Evolutionary conservation across 2,329 filamentous ascomycete genomes (phyloP), one percentile per base, ranked within the genome.

Genomic region (Pseudogymnoascus destructans): DNA sequence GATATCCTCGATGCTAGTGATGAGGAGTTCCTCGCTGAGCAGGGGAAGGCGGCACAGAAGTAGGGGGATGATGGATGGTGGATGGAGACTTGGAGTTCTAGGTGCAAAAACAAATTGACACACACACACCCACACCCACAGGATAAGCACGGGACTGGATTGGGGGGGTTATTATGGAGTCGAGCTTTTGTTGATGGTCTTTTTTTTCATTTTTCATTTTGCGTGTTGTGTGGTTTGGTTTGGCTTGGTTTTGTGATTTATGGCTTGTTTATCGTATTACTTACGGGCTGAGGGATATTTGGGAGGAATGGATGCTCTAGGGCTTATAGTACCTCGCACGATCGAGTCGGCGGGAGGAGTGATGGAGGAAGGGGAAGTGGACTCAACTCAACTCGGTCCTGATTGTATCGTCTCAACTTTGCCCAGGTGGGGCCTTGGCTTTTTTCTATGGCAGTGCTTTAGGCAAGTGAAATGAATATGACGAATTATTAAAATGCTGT

Each of bases 1-100:
- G 93, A 98, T 67, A 91, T 97, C 64, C 82, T 97, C 49, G 90
- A 96, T 74, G 92, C 90, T 42, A 95, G 89, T 60, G 92, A 97
- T 64, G 88, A 95, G 71, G 92, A 97, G 70, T 86, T 80, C 64
- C 70, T 82, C 57, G 77, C 78, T 61, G 81, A 81, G 66, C 75
- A 79, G 36, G 63, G 57, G 11, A 67, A 68, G 46, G 13, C 9
- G n/a, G 23, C 46, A 10, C 46, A 52, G 46, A 52, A 52, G 46
- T 52, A 52, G n/a, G 2, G 7, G 3, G 42, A 1, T 11, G 42
- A 1, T 11, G 19, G 17, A 21, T 19, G 10, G n/a, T 23, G 19
- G 11, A 13, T 5, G 23, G n/a, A 9, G 4, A 25, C 17, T 11
- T 17, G 46, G 46, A 52, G 46, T 52, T 52, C n/a, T 52, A 52